Evolutionary conservation across 148 eudicot species (phyloP).

Genomic region (Persicaria tinctoria): DNA sequence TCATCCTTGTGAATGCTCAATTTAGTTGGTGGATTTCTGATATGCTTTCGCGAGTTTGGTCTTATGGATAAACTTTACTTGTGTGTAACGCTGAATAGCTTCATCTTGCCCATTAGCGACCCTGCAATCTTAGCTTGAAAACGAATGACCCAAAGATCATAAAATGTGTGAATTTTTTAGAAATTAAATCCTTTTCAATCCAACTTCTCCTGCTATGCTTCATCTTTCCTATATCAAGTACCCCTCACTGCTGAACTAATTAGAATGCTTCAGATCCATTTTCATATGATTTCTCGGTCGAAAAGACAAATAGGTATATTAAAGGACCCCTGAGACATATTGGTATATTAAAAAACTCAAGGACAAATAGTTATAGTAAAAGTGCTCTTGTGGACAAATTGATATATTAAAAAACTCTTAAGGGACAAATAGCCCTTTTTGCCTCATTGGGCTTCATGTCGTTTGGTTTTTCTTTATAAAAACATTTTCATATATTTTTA

Average conservation of each 20-base stretch:
- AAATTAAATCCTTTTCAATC: background rate
- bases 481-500: too few relatives aligned
- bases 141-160: background rate
- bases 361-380: too few relatives aligned
- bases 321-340: too few relatives aligned
- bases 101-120: background rate
- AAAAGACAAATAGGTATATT: too few relatives aligned
- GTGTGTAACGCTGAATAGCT: background rate
- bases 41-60: background rate
- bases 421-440: too few relatives aligned
- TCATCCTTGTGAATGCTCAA: slow-evolving; percentile 1
- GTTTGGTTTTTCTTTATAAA: too few relatives aligned
- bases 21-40: background rate
- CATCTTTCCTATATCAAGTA: background rate
- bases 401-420: too few relatives aligned
- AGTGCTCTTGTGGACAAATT: too few relatives aligned
- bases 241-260: background rate
- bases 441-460: too few relatives aligned
- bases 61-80: background rate
- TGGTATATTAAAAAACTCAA: too few relatives aligned
- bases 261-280: background rate
- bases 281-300: background rate
- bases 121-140: background rate
- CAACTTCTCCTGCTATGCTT: background rate
- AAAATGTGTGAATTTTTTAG: background rate